Evolutionary conservation across 345 rosid genomes (phyloP), one percentile per base, ranked within the genome.

Genomic region (Lepidium sativum): DNA sequence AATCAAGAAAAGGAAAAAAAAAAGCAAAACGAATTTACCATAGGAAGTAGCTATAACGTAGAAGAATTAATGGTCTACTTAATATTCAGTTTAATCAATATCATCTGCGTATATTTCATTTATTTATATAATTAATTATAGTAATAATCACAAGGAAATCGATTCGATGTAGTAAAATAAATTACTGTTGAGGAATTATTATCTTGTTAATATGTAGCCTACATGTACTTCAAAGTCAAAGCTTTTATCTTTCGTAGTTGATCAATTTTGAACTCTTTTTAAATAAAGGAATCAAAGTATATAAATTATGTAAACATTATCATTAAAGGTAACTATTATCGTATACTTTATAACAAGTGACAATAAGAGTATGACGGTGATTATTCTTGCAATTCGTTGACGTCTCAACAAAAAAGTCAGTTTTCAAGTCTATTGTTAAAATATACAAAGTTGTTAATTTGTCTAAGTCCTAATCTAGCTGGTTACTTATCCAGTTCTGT

Each of bases 381-480:
- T 14, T 63, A 13, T 71, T 71, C 58, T 71, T 47, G 59, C 51
- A 71, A 11, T 40, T 55, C 10, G 7, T 71, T 48, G 70, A 63
- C 65, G 53, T 56, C 59, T 47, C 44, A 55, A 52, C 69, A 71
- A 55, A 70, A 5, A 54, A 63, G 65, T 71, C 60, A 63, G 44
- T 44, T 71, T 62, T 63, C 58, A 54, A 20, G 2, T n/a, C 1
- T 20, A 20, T 20, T 1, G 1, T 47, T 43, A 51, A 54, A 41
- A 42, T 17, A 15, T 38, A 27, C 32, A 29, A 71, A 71, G 75
- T 71, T 71, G 75, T 39, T 71, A 71, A 71, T 63, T 71, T 63
- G 75, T 71, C 75, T 1, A 70, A 38, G 35, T 70, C 64, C 4
- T 71, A 38, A 47, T 48, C 52, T 53, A 48, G 70, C 70, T 63